Evolutionary conservation across 345 rosid genomes (phyloP), one percentile per base, ranked within the genome.

Genomic region (Euclidium syriacum): DNA sequence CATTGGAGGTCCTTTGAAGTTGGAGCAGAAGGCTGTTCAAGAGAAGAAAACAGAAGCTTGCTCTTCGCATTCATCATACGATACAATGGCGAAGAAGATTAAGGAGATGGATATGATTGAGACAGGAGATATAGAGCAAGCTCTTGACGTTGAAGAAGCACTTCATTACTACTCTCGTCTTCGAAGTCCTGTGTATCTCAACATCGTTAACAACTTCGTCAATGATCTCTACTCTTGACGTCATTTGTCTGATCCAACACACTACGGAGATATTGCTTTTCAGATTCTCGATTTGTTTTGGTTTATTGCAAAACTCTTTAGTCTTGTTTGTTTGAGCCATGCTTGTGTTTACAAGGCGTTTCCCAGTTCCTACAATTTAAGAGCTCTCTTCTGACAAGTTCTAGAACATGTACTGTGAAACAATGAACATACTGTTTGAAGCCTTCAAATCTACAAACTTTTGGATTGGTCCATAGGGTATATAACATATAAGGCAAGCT

Each of bases 81-180:
- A 42, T 25, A 20, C 65, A 52, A 49, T 94, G 70, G 83, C 84
- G 9, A 71, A 73, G 68, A 94, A 85, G 85, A 84, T 94, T 81
- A 87, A 81, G 51, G 84, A 85, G 58, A 40, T 90, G 70, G 92
- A 87, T 71, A 81, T 80, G 92, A 71, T 80, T 74, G 84, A 85
- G 64, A 80, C 52, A 12, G 77, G 87, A 62, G 88, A 71, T 64
- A 61, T 85, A 41, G 97, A 94, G 41, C 90, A 90, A 65, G 87
- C 77, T 6, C 58, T 94, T 67, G 97, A 94, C 69, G 77, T 89
- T 2, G 97, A 94, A 75, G 99, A 94, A 58, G 97, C 97, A 17
- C 76, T 89, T 16, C 96, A 85, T 62, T 89, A 89, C 67, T 89
- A 92, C 64, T 83, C 91, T 18, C 76, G 77, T 47, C 89, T 87